A percentile compares a stretch with the other conserved stretches of the same genome.
Conservation (phyloP, 805 yeast species). For the Zygoascus ofunaensis region DNA sequence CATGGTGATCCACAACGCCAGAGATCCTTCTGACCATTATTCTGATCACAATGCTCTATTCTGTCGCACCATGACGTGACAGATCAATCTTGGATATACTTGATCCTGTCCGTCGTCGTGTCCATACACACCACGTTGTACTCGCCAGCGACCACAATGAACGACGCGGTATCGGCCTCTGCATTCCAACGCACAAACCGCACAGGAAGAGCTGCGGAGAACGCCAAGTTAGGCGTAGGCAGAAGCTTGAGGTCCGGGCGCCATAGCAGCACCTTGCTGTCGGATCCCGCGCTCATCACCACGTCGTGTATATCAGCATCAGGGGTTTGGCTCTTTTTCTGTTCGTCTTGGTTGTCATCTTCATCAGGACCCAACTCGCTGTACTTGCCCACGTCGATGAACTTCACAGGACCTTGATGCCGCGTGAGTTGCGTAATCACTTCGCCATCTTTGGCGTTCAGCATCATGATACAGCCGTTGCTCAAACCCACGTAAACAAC, state of each 20-base stretch:
- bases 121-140: no score
- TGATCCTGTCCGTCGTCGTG: no score
- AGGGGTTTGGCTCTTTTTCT: no score
- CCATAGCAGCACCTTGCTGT: neutral
- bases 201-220: no score
- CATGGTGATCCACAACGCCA: no score
- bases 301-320: neutral
- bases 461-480: neutral
- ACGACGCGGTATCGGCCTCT: no score
- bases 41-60: no score
- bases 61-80: no score
- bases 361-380: neutral
- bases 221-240: neutral
- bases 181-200: no score
- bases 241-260: neutral
- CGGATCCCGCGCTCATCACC: neutral
- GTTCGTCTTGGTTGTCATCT: neutral
- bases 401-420: neutral
- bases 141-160: no score
- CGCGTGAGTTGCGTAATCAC: neutral
- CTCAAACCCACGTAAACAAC: neutral
- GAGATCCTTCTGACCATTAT: no score
- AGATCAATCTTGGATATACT: no score
- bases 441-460: neutral
- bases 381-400: neutral